Evolutionary conservation across 2,329 filamentous ascomycete species (phyloP), one percentile per base, ranked within the genome.

Genomic region (Furcasterigmium sp.): DNA sequence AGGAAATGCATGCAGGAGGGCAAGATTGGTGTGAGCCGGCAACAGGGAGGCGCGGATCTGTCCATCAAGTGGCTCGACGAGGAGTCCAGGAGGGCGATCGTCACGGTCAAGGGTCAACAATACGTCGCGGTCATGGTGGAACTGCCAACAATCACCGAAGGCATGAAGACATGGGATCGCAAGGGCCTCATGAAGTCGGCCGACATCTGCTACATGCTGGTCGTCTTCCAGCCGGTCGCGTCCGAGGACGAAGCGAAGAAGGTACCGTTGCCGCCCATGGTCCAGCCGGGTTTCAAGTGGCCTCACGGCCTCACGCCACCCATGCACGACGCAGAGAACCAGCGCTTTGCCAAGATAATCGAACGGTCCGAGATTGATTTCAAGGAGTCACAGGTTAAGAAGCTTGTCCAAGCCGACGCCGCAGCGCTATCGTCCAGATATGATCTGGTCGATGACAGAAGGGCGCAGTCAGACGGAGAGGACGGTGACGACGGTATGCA

Each of bases 141-240:
- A 54, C 67, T 95, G 25, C 90, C 90, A 1, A 93, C 87, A 46
- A 87, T 95, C 45, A 83, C 91, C 5, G 90, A 95, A 60, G 85
- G 83, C 8, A 90, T 93, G 85, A 95, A 95, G 71, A 91, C 86
- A 46, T 95, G 89, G 87, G 90, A 95, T 60, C 84, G 84, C 56
- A 89, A 87, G 56, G 78, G 83, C 15, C 89, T 91, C 72, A 89
- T 91, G 70, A 95, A 95, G 67, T 86, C 87, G 8, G 85, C 87
- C 25, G 90, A 95, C 57, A 80, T 95, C 26, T 89, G 85, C 53
- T 89, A 95, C 67, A 94, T 95, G 86, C 75, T 95, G 28, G 68
- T 94, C 8, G 86, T 91, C 2, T 78, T 90, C 45, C 83, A 85
- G 8, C 70, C 65, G 25, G 84, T 91, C 15, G 67, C 72, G 37